Base-by-base conservation (phyloP, 208 protist genomes). In the Crithidia sp. region DNA sequence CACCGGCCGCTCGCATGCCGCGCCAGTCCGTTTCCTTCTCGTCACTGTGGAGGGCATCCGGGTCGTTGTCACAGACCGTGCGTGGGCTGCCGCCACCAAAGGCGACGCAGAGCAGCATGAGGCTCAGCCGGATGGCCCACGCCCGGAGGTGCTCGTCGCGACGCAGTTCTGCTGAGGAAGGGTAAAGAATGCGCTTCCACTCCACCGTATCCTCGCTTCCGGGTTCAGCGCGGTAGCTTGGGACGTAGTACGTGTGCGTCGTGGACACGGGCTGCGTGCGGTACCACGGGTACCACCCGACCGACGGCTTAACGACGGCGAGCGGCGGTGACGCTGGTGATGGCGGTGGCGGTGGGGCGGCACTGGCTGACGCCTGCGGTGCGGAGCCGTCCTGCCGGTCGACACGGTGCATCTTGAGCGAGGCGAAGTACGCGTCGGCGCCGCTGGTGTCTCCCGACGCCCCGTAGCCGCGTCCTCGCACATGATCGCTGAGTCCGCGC, bases 21-120 rank as follows among this genome's bases (percentile, higher is more conserved):
- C 28, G 10, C 74, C 74, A 72, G 28, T 67, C 54, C 54, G 47
- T n/a, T 36, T 54, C 52, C 17, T 44, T 40, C 14, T 76, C 54
- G 39, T 60, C 55, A n/a, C 45, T 2, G 19, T 45, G 61, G 2
- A 7, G 3, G 40, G 43, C 9, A 17, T 8, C n/a, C 9, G 5
- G 39, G n/a, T 52, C 16, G 2, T 2, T 39, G 7, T 50, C 19
- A 39, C 28, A 43, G 54, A 71, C 49, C 28, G 16, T 57, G 13
- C 61, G 74, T 17, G 74, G 74, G 49, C 55, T 74, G 16, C 74
- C 74, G 4, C 74, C 74, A 14, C 74, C 74, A 43, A 79, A 79
- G 54, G 74, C 74, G 2, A 66, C 43, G 6, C 55, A 53, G 19
- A 79, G 67, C 54, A 79, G 62, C 67, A 79, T n/a, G 19, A 74